A percentile compares a stretch with the other conserved stretches of the same genome.
These are phyloP conservation scores for Prototheca wickerhamii DNA, from an alignment of 163 green algal genomes.

Conservation along the genomic window DNA sequence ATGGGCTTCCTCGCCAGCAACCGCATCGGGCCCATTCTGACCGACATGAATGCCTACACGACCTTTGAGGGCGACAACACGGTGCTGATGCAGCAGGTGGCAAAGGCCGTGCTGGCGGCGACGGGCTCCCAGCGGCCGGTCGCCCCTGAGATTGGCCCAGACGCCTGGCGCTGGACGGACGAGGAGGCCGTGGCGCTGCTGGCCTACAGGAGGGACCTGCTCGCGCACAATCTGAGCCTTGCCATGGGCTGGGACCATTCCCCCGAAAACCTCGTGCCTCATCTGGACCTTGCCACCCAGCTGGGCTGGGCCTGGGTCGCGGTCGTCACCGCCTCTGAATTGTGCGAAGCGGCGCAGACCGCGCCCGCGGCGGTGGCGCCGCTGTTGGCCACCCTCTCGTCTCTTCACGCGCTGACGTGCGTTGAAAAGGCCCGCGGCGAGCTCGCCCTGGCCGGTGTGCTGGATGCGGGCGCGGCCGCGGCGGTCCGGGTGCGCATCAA, in stretches of 20 bases:
- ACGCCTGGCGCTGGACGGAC: conserved; percentile 6
- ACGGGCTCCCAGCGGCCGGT: conserved; percentile 11
- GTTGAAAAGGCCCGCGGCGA: conserved; percentile 28
- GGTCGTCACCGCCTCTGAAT: conserved; percentile 38
- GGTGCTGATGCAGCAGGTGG: conserved; percentile 87
- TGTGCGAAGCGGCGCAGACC: conserved; percentile 28
- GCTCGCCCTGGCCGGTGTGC: conserved; percentile 11
- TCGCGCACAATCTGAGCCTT: conserved; percentile 36
- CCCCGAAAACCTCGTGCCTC: conserved; percentile 46
- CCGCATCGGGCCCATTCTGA: conserved; percentile 75
- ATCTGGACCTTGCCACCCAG: conserved; percentile 49
- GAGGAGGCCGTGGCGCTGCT: conserved; percentile 40
- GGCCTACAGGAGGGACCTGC: conserved; percentile 24
- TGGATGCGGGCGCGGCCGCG: conserved; percentile 12
- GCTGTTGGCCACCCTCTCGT: conserved; percentile 37
- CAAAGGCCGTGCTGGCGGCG: conserved; percentile 38
- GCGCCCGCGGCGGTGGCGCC: conserved; percentile 20
- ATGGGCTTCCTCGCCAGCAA: conserved; percentile 78
- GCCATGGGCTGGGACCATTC: conserved; percentile 27
- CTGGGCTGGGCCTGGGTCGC: conserved; percentile 74
- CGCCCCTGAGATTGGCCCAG: conserved; percentile 1
- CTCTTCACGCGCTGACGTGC: conserved; percentile 58
- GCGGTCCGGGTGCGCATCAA: conserved; percentile 46
- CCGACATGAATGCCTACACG: conserved; percentile 75
- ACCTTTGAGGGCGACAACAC: conserved; percentile 95